Conservation (phyloP, 2,329 filamentous ascomycete species). For the Lecanicillium sp. region DNA sequence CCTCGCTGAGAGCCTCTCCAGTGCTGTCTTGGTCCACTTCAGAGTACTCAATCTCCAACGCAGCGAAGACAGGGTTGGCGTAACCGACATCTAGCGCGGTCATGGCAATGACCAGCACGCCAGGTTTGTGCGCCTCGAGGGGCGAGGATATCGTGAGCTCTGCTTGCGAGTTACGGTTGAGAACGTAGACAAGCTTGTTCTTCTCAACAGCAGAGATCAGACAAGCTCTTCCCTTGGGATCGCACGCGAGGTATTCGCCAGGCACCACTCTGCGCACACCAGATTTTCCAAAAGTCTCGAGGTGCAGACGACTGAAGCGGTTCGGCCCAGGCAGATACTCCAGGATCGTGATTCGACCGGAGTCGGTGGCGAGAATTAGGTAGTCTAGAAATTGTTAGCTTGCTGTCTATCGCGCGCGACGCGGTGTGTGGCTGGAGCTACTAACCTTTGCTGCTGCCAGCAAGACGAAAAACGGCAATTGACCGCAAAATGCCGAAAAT, state of each 20-base stretch:
- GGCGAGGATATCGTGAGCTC: constrained; percentile 96
- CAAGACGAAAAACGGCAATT: constrained; percentile 82
- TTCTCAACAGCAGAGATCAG: constrained; percentile 93
- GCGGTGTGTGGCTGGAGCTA: constrained; percentile 35
- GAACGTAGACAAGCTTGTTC: constrained; percentile 98
- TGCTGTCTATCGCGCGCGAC: not conserved
- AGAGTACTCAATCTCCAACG: constrained; percentile 87
- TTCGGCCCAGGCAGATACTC: constrained; percentile 86
- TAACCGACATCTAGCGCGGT: constrained; percentile 92
- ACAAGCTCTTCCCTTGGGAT: constrained; percentile 92
- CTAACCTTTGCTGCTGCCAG: constrained; percentile 94
- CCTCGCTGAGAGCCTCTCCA: constrained; percentile 70
- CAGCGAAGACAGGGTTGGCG: constrained; percentile 93
- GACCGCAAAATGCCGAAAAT: constrained; percentile 92
- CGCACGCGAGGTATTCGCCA: constrained; percentile 90
- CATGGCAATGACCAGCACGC: constrained; percentile 82
- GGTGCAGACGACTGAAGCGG: constrained; percentile 79
- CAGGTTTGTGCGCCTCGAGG: constrained; percentile 89
- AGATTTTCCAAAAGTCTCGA: constrained; percentile 98
- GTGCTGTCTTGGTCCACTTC: constrained; percentile 88
- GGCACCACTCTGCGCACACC: constrained; percentile 89
- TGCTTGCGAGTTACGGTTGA: constrained; percentile 91
- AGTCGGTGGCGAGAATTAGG: constrained; percentile 91
- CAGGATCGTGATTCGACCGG: constrained; percentile 87
- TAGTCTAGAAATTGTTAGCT: constrained; percentile 61